Evolutionary conservation across 768 basidiomycete species (phyloP).

Genomic region (Phaeolepiota aurea): DNA sequence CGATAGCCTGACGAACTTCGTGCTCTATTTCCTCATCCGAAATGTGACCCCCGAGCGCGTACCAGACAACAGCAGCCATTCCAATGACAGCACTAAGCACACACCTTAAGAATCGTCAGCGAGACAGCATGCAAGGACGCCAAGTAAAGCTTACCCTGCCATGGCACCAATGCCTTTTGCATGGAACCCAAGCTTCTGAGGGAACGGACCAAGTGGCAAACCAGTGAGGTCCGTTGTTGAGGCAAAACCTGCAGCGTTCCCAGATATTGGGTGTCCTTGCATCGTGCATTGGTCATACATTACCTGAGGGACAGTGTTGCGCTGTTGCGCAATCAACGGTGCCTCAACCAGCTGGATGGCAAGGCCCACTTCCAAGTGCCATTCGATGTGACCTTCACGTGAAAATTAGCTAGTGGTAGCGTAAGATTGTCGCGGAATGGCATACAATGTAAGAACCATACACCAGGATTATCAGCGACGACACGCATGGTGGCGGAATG

Average conservation of each 20-base stretch:
- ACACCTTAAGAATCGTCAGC: conserved; percentile 40
- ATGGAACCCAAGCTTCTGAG: conserved; percentile 65
- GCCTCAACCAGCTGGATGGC: conserved; percentile 83
- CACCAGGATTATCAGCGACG: conserved; percentile 88
- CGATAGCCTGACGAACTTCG: conserved; percentile 50
- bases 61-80: conserved; percentile 81
- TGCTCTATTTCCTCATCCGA: conserved; percentile 78
- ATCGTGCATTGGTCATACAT: conserved; percentile 69
- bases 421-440: conserved; percentile 7
- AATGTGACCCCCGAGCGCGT: conserved; percentile 63
- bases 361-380: conserved; percentile 81
- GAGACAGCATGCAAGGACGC: not conserved
- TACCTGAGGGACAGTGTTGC: conserved; percentile 41
- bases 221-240: conserved; percentile 64
- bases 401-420: conserved; percentile 1
- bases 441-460: conserved; percentile 80
- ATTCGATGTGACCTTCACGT: conserved; percentile 67
- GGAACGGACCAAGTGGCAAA: conserved; percentile 60
- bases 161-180: conserved; percentile 69
- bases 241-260: conserved; percentile 83
- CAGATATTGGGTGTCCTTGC: conserved; percentile 48
- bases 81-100: conserved; percentile 80
- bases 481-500: conserved; percentile 68
- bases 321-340: conserved; percentile 59
- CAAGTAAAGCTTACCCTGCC: conserved; percentile 45